Percentiles rank a stretch among this genome's conserved stretches.
These are phyloP conservation scores for Luzula sylvatica DNA, from an alignment of 176 grass and related monocot species.

Conservation along the genomic window DNA sequence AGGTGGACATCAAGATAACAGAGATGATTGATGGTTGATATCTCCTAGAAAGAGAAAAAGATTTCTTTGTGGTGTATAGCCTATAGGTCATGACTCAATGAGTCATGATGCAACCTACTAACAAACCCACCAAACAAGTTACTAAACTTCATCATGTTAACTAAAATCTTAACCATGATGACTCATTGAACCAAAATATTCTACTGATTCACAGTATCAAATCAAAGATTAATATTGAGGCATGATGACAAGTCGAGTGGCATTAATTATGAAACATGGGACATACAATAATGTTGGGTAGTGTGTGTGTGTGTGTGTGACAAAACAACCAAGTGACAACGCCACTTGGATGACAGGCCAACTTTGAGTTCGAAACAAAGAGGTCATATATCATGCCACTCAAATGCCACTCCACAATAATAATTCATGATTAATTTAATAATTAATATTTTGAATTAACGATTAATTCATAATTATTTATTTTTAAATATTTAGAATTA, in stretches of 20 bases:
- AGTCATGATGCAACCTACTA: no score
- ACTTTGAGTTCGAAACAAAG: background rate
- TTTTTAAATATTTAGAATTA: no score
- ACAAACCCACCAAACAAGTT: background rate
- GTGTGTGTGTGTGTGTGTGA: no score
- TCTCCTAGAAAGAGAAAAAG: constrained; percentile 6
- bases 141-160: background rate
- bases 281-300: background rate
- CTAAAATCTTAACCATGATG: background rate
- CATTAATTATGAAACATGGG: constrained; percentile 9
- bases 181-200: background rate
- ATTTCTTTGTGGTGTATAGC: no score
- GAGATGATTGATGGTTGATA: constrained; percentile 1
- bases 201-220: background rate
- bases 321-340: constrained; percentile 1
- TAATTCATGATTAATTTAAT: no score
- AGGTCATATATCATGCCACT: background rate
- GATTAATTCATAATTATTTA: no score
- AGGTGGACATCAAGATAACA: background rate
- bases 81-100: no score
- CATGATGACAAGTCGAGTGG: background rate
- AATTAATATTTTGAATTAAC: no score
- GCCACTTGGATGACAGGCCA: constrained; percentile 1
- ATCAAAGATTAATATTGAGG: background rate
- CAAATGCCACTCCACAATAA: no score